Percentiles rank a stretch among this genome's conserved stretches.
These are phyloP conservation scores for Exophiala oligosperma DNA, from an alignment of 2,329 filamentous ascomycete genomes.

Conservation along the genomic window DNA sequence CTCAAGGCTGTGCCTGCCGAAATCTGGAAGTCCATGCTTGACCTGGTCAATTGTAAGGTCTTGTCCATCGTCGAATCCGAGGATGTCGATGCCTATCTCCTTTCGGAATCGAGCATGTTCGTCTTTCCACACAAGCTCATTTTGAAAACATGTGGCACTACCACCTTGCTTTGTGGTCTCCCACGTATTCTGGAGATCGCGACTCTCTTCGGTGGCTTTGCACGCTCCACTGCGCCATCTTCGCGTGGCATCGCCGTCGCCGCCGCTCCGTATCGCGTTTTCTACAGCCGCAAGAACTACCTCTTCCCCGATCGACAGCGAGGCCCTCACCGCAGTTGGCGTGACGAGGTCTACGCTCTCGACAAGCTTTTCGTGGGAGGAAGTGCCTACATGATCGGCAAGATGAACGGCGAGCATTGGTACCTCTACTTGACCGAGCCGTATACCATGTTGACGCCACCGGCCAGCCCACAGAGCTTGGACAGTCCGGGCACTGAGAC, in stretches of 20 bases:
- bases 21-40: constrained; percentile 94
- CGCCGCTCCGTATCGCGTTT: constrained; percentile 90
- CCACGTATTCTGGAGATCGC: constrained; percentile 92
- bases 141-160: constrained; percentile 96
- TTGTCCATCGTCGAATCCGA: constrained; percentile 91
- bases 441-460: constrained; percentile 75
- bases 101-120: constrained; percentile 99
- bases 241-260: constrained; percentile 69
- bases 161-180: constrained; percentile 84
- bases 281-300: constrained; percentile 99
- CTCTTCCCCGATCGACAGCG: constrained; percentile 92
- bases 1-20: constrained; percentile 83
- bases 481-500: constrained; percentile 55
- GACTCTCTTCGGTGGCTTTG: constrained; percentile 82
- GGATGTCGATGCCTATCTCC: constrained; percentile 90
- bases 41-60: constrained; percentile 98
- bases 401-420: constrained; percentile 99
- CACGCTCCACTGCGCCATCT: constrained; percentile 69
- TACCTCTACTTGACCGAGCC: constrained; percentile 96
- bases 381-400: constrained; percentile 98
- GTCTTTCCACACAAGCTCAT: constrained; percentile 99
- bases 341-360: constrained; percentile 88
- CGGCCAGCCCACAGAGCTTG: constrained; percentile 65
- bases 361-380: constrained; percentile 89
- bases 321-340: constrained; percentile 95